Conservation (phyloP, 2,329 filamentous ascomycete species). For the Orbilia quercus region DNA sequence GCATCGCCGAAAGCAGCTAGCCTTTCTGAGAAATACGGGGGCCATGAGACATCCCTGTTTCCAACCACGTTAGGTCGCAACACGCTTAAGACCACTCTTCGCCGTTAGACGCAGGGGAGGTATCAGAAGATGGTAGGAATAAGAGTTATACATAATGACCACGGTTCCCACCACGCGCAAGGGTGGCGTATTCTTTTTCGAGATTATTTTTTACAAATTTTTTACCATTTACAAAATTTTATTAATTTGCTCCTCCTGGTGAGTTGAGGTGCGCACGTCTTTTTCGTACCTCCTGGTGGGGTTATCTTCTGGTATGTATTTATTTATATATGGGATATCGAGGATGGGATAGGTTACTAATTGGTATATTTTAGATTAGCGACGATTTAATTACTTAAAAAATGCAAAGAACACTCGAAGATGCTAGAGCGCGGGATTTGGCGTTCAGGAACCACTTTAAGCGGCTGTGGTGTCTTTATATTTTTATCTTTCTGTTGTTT, state of each 20-base stretch:
- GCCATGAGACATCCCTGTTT: conserved; percentile 3
- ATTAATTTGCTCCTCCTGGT: conserved; percentile 18
- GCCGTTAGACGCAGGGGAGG: background rate
- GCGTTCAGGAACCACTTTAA: conserved; percentile 66
- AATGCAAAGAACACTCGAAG: conserved; percentile 15
- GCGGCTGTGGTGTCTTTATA: conserved; percentile 72
- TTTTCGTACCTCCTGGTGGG: conserved; percentile 23
- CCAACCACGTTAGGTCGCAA: conserved; percentile 7
- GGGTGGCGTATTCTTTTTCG: background rate
- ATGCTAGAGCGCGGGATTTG: conserved; percentile 7
- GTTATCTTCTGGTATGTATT: background rate
- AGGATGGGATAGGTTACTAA: too few species aligned
- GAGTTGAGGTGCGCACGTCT: conserved; percentile 4
- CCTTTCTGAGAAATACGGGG: background rate
- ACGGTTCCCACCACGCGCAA: background rate
- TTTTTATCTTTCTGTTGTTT: conserved; percentile 67
- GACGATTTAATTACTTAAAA: background rate
- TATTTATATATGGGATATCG: too few species aligned
- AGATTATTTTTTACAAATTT: background rate
- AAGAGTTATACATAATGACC: conserved; percentile 16
- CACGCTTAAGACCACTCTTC: background rate
- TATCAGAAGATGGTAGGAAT: background rate
- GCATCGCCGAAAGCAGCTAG: background rate
- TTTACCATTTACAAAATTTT: background rate
- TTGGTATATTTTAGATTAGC: background rate